Evolutionary conservation across 768 basidiomycete species (phyloP).

Genomic region (Dacryopinax primogenitus): DNA sequence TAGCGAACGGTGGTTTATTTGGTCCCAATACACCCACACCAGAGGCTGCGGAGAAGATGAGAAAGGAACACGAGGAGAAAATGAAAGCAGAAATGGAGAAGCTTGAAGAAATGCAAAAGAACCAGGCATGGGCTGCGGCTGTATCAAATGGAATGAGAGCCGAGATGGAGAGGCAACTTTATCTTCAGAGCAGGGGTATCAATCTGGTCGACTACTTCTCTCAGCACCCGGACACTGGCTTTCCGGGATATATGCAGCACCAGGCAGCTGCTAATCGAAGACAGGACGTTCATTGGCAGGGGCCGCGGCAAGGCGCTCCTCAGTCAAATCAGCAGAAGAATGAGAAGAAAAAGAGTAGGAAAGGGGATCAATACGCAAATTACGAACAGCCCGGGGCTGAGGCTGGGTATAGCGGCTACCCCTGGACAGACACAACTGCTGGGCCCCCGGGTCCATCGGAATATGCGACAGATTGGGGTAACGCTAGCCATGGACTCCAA

Average conservation of each 20-base stretch:
- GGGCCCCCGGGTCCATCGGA: background rate
- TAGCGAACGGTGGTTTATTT: background rate
- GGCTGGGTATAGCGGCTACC: background rate
- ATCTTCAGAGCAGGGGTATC: background rate
- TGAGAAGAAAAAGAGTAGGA: background rate
- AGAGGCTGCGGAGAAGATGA: background rate
- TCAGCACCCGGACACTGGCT: background rate
- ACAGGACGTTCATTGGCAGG: background rate
- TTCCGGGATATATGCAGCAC: background rate
- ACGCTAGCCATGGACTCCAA: background rate
- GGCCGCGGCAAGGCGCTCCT: background rate
- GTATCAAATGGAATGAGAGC: background rate
- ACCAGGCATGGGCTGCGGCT: background rate
- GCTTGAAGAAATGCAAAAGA: background rate
- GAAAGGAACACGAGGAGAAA: background rate
- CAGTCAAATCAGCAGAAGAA: too few relatives aligned
- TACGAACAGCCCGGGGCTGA: background rate
- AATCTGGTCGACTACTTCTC: background rate
- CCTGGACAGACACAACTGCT: background rate
- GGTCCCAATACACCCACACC: background rate
- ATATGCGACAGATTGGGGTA: background rate
- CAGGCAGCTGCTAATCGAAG: background rate
- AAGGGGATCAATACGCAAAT: background rate
- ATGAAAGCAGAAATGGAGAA: background rate
- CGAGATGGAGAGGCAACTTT: background rate